Evolutionary conservation across 768 basidiomycete species (phyloP).

Genomic region (Boletus subparvulus): DNA sequence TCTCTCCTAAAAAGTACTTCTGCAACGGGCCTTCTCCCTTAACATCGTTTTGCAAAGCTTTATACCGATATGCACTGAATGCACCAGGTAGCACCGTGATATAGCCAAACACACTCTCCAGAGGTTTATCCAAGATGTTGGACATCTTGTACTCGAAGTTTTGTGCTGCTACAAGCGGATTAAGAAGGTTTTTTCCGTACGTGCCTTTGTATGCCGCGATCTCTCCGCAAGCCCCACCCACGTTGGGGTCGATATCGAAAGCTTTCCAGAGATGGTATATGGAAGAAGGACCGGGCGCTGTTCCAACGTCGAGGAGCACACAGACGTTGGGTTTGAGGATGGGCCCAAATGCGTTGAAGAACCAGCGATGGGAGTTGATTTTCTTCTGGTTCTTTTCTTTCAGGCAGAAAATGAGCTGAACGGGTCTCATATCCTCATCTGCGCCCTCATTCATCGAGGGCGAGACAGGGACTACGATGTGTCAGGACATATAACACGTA

Average conservation of each 20-base stretch:
- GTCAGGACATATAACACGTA: slow-evolving; percentile 7
- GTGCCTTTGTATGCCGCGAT: slow-evolving; percentile 90
- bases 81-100: slow-evolving; percentile 93
- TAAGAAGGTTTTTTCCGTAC: slow-evolving; percentile 74
- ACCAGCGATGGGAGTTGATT: slow-evolving; percentile 94
- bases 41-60: slow-evolving; percentile 85
- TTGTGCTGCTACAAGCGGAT: slow-evolving; percentile 87
- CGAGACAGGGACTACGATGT: slow-evolving; percentile 65
- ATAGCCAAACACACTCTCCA: slow-evolving; percentile 90
- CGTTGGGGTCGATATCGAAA: slow-evolving; percentile 88
- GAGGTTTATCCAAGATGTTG: slow-evolving; percentile 89
- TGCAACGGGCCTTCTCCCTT: slow-evolving; percentile 85
- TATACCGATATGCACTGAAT: slow-evolving; percentile 89
- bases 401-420: slow-evolving; percentile 90
- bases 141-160: slow-evolving; percentile 96
- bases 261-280: slow-evolving; percentile 96
- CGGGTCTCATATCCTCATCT: slow-evolving; percentile 79
- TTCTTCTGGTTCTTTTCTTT: slow-evolving; percentile 96
- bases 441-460: slow-evolving; percentile 79
- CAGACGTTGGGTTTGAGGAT: slow-evolving; percentile 90
- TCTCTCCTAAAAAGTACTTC: slow-evolving; percentile 97
- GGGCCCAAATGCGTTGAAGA: slow-evolving; percentile 87
- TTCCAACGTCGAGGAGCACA: slow-evolving; percentile 85
- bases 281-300: slow-evolving; percentile 80
- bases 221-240: slow-evolving; percentile 94